phyloP scores from a whole-genome alignment of 1,284 basidiomycete species.

The Ustilago hordei region DNA sequence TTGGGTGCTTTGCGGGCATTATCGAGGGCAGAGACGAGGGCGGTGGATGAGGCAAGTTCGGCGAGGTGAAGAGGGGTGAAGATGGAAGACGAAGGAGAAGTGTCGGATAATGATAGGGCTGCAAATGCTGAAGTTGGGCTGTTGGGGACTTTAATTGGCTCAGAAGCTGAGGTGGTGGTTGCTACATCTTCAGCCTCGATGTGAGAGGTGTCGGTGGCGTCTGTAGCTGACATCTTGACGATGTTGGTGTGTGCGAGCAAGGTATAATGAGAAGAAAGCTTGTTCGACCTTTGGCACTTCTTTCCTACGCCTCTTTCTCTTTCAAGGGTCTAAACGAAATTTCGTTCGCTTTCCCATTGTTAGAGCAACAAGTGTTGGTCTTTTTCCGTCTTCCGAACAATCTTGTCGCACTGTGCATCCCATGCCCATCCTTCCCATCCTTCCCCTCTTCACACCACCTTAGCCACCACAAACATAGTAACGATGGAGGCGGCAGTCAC shows the following conservation, averaged over 20 bases:
- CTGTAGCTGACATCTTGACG: conserved; percentile 6
- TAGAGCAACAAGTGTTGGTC: conserved; percentile 10
- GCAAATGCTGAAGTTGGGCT: conserved; percentile 41
- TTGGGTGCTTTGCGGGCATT: conserved; percentile 31
- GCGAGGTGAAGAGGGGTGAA: conserved; percentile 17
- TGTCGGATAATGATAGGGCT: conserved; percentile 28
- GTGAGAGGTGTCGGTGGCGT: background rate
- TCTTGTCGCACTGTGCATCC: conserved; percentile 7
- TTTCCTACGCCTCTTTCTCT: conserved; percentile 6
- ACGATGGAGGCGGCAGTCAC: conserved; percentile 47
- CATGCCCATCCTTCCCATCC: background rate
- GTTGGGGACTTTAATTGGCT: conserved; percentile 27
- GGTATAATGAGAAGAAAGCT: background rate
- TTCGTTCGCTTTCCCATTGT: conserved; percentile 6
- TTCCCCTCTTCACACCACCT: background rate
- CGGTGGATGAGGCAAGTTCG: conserved; percentile 29
- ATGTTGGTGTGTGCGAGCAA: background rate
- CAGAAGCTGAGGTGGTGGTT: background rate
- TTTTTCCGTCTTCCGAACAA: conserved; percentile 1
- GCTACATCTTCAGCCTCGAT: background rate
- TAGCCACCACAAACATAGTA: background rate
- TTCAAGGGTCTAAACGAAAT: background rate
- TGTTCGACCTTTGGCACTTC: background rate
- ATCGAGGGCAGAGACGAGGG: conserved; percentile 45
- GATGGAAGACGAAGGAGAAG: conserved; percentile 8